Percentiles rank a stretch among this genome's conserved stretches.
phyloP scores from a whole-genome alignment of 495 filamentous ascomycete species.

The Trichoderma gamsii region DNA sequence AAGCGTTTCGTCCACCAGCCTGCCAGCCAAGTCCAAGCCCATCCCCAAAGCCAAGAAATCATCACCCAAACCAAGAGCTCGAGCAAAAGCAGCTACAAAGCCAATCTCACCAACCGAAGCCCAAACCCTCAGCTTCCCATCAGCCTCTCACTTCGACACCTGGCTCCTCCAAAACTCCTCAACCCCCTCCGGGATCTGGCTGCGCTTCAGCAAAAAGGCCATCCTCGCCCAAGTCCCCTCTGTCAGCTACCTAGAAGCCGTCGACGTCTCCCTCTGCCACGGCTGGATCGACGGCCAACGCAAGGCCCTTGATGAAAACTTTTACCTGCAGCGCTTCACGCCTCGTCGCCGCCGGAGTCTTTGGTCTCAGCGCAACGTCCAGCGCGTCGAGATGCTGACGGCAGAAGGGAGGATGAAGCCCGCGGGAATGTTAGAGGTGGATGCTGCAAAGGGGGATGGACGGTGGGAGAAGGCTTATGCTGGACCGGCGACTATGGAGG shows the following conservation, averaged over 20 bases:
- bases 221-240: constrained; percentile 32
- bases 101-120: neutral
- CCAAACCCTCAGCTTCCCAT: constrained; percentile 27
- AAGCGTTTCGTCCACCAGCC: neutral
- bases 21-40: neutral
- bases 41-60: too few species aligned
- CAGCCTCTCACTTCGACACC: constrained; percentile 32
- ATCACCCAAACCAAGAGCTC: neutral
- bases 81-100: neutral
- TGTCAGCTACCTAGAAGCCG: constrained; percentile 46
- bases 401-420: constrained; percentile 41
- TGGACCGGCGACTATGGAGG: constrained; percentile 35
- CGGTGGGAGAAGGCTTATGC: constrained; percentile 52
- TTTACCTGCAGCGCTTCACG: constrained; percentile 48
- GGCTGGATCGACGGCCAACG: constrained; percentile 57
- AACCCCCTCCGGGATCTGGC: constrained; percentile 40
- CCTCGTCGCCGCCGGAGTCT: constrained; percentile 47
- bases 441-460: constrained; percentile 49
- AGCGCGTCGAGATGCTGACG: constrained; percentile 36
- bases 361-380: constrained; percentile 47
- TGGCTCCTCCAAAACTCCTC: constrained; percentile 40
- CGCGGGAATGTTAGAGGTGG: constrained; percentile 42
- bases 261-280: constrained; percentile 51
- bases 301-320: constrained; percentile 32
- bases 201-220: constrained; percentile 50